These are phyloP conservation scores for Dicorynia guianensis DNA, from an alignment of 306 rosid species.

Conservation along the genomic window DNA sequence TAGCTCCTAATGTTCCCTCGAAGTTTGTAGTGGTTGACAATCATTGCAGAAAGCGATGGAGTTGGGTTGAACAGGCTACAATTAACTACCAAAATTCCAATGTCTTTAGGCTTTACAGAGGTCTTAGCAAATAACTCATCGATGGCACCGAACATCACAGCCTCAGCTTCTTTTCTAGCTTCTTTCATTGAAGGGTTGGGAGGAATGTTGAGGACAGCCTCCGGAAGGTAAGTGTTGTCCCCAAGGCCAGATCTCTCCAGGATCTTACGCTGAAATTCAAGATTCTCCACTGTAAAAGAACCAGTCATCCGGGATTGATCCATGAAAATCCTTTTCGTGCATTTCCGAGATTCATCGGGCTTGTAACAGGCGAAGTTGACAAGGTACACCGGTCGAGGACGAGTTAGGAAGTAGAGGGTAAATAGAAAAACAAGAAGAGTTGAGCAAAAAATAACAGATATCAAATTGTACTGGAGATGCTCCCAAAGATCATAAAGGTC, in stretches of 20 bases:
- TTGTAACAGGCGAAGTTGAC: constrained; percentile 89
- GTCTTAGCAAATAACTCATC: constrained; percentile 82
- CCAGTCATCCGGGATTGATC: constrained; percentile 73
- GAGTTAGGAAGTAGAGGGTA: constrained; percentile 79
- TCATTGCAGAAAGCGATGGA: constrained; percentile 92
- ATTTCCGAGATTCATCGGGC: constrained; percentile 74
- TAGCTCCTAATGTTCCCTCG: constrained; percentile 80
- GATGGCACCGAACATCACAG: constrained; percentile 89
- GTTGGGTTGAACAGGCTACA: constrained; percentile 93
- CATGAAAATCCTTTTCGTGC: constrained; percentile 80
- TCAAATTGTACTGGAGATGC: constrained; percentile 75
- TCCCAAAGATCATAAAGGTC: constrained; percentile 83
- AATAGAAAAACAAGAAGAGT: constrained; percentile 81
- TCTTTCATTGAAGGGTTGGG: constrained; percentile 92
- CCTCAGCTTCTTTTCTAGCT: constrained; percentile 90
- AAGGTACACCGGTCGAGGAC: constrained; percentile 80
- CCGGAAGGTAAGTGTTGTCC: constrained; percentile 81
- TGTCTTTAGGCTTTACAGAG: constrained; percentile 76
- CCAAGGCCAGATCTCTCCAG: constrained; percentile 96
- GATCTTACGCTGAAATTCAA: constrained; percentile 78
- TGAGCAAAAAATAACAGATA: constrained; percentile 74
- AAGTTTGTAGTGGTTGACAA: constrained; percentile 87
- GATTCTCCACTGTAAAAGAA: constrained; percentile 68
- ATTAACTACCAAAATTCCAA: constrained; percentile 86
- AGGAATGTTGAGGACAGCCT: constrained; percentile 87